Evolutionary conservation across 208 protist genomes (phyloP).

Genomic region (Herpetomonas tarakana): DNA sequence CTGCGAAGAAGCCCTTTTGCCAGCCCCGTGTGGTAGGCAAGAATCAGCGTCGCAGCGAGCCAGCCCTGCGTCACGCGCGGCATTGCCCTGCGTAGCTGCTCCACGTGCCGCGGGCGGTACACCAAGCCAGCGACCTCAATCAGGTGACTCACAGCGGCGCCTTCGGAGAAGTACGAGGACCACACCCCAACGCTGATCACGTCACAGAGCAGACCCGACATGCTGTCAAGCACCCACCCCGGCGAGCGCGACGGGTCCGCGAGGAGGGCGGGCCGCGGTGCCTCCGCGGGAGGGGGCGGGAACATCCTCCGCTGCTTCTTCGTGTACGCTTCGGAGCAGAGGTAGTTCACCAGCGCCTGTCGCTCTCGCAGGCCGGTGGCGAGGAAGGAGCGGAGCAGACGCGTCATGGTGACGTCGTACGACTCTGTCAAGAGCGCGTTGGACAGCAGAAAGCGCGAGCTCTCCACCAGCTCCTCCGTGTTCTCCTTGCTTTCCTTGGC

Average conservation of each 20-base stretch:
- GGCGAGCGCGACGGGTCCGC: constrained; percentile 33
- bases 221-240: constrained; percentile 61
- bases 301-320: constrained; percentile 38
- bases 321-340: constrained; percentile 37
- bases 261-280: constrained; percentile 14
- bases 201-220: constrained; percentile 64
- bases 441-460: constrained; percentile 48
- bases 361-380: constrained; percentile 37
- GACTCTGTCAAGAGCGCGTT: constrained; percentile 73
- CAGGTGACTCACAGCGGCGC: constrained; percentile 58
- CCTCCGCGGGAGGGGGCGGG: constrained; percentile 2
- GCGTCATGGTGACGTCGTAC: constrained; percentile 51
- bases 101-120: constrained; percentile 72
- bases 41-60: constrained; percentile 50
- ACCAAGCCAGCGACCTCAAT: constrained; percentile 27
- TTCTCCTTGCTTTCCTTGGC: constrained; percentile 1
- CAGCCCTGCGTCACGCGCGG: constrained; percentile 67
- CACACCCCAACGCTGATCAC: constrained; percentile 58
- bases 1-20: constrained; percentile 24
- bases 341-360: constrained; percentile 38
- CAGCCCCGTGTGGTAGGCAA: constrained; percentile 32
- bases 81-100: constrained; percentile 45
- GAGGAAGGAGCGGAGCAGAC: constrained; percentile 47
- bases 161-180: constrained; percentile 65
- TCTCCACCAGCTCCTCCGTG: constrained; percentile 32